These are phyloP conservation scores for Myrica gale DNA, from an alignment of 306 rosid species.

Conservation along the genomic window DNA sequence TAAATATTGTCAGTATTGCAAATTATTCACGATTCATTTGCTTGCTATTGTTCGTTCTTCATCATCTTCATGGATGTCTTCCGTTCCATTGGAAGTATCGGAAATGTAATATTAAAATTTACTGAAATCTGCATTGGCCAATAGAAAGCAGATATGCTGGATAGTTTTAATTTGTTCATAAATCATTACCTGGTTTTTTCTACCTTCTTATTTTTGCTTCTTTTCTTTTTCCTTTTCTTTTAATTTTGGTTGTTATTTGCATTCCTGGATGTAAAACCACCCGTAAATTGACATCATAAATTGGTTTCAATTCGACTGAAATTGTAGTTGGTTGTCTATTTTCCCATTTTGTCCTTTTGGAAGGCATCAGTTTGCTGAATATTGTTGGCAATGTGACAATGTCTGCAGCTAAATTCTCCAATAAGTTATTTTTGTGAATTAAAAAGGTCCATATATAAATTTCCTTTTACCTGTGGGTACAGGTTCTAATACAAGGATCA, in stretches of 20 bases:
- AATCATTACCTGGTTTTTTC: not conserved
- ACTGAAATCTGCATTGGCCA: not conserved
- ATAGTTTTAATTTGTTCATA: not conserved
- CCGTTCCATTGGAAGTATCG: not conserved
- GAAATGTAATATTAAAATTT: not conserved
- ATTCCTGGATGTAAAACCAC: not conserved
- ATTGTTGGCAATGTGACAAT: not conserved
- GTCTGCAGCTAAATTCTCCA: not conserved
- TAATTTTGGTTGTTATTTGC: not conserved
- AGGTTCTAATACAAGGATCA: constrained; percentile 48
- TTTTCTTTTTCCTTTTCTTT: not conserved
- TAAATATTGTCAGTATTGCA: not conserved
- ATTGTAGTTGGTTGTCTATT: not conserved
- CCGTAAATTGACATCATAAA: too few species aligned
- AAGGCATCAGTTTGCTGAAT: not conserved
- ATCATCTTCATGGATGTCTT: not conserved
- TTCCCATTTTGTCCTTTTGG: not conserved
- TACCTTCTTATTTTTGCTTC: not conserved
- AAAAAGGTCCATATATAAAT: constrained; percentile 15
- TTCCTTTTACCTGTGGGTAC: constrained; percentile 30
- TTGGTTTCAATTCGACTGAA: not conserved
- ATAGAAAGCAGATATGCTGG: not conserved
- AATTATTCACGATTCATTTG: not conserved
- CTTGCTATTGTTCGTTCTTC: not conserved
- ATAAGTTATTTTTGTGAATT: not conserved